Base-by-base conservation (phyloP, 495 filamentous ascomycete species). In the Aspergillus steynii region DNA sequence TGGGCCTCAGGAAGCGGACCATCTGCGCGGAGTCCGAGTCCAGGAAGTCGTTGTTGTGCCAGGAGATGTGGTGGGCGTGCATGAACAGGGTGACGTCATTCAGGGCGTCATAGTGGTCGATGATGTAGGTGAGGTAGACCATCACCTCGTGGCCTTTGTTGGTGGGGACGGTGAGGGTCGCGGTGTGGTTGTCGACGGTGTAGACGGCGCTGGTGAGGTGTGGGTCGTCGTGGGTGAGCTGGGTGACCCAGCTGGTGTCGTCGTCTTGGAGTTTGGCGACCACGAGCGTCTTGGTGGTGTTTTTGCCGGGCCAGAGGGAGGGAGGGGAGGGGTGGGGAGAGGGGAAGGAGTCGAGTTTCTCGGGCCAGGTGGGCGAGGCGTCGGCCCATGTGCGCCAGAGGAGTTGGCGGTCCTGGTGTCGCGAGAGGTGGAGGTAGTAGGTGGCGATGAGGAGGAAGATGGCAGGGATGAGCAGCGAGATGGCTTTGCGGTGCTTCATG, bases 61-160 rank as follows among this genome's bases (percentile, higher is more conserved):
- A 82, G 50, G 76, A 69, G 46, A 71, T 72, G 7, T 69, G 65
- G 46, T 74, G 70, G 2, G 74, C 73, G 58, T 85, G 83, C 2
- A 80, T 65, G 61, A 85, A 83, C 52, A 82, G 58, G 0, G 56
- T 70, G n/a, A 80, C 66, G 26, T 76, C 70, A 0, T 75, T 73
- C 26, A 85, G 80, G 14, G 65, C 57, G 14, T 71, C 56, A 61
- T 85, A 85, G 49, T 81, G 73, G 26, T 77, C 72, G 50, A 79
- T 75, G 28, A 82, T 76, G 56, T 84, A 71, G 3, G 73, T 71
- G 9, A 62, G 51, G 27, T 66, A 63, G 2, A 55, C 80, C 83
- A 88, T 86, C 10, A 81, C 85, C 69, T 90, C 87, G 61, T 80
- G 80, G 4, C 86, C 85, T 65, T 86, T 86, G 68, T 87, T 87